Evolutionary conservation across 179 eudicot species (phyloP), one percentile per base, ranked within the genome.

Genomic region (Amaranthus tricolor): DNA sequence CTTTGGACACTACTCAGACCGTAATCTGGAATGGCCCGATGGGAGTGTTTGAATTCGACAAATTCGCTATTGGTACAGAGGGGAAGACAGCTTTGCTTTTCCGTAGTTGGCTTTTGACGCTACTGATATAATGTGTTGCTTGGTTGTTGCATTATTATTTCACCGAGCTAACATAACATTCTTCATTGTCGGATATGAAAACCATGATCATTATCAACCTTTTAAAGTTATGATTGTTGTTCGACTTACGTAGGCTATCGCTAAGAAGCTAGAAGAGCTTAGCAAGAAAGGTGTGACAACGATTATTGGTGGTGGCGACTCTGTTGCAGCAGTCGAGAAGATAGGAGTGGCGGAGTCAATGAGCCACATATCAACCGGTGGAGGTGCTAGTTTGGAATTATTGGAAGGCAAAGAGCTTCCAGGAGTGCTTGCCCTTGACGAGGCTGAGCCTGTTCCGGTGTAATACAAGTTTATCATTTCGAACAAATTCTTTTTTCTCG

Each of bases 351-450:
- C 97, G 0, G 97, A 92, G 65, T 81, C 83, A 77, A 90, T 90
- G 95, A 90, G 92, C 88, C 95, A 90, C 80, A 90, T 90, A 62
- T 92, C 97, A 47, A 92, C 97, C 0, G 95, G 97, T 20, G 97
- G 97, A 45, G 97, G 95, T 81, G 97, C 96, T 54, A 90, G 96
- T 79, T 85, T 92, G 86, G 97, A 92, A 82, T 90, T 92, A 62
- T 85, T 92, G 79, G 96, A 92, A 74, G 97, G 97, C 66, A 92
- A 92, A 77, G 71, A 86, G 10, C 86, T 92, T 21, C 97, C 97
- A 24, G 97, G 97, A 61, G 96, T 92, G 45, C 89, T 87, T 70
- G 96, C 97, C 68, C 91, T 92, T n/a, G 83, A 92, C 53, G 96
- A 92, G 74, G 93, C 96, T 74, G 74, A 74, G 55, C 78, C 82